A percentile compares a stretch with the other conserved stretches of the same genome.
These are phyloP conservation scores for Syzygium aromaticum DNA, from an alignment of 345 rosid species.

Conservation along the genomic window DNA sequence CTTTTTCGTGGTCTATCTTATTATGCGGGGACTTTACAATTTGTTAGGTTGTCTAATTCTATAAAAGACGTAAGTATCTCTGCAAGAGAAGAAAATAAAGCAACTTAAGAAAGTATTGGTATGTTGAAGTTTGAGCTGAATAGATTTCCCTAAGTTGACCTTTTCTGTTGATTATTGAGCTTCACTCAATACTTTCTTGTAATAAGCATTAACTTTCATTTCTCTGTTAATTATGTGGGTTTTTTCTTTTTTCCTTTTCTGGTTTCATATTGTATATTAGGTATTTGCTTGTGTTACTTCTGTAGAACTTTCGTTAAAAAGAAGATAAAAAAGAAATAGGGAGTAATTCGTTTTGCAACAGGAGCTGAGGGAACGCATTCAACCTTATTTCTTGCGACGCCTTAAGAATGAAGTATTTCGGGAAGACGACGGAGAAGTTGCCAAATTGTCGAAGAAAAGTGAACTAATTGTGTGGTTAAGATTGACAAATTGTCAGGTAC, in stretches of 20 bases:
- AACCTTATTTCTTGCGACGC: conserved; percentile 92
- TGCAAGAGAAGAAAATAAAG: background rate
- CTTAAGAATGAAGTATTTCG: conserved; percentile 78
- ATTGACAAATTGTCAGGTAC: conserved; percentile 82
- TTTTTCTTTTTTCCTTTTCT: background rate
- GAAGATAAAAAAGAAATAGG: background rate
- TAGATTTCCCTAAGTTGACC: background rate
- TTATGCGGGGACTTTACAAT: background rate
- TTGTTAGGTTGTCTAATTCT: background rate
- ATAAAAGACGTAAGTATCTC: background rate
- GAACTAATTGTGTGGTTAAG: conserved; percentile 93
- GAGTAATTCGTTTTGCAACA: conserved; percentile 8
- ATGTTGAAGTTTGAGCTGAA: background rate
- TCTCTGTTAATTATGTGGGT: background rate
- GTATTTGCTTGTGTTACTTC: background rate
- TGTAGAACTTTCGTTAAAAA: background rate
- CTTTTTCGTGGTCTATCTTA: background rate
- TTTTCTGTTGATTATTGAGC: background rate
- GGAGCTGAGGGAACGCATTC: conserved; percentile 88
- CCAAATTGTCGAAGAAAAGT: conserved; percentile 78
- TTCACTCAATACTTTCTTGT: background rate
- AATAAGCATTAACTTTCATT: background rate
- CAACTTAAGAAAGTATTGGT: background rate
- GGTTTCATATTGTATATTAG: background rate
- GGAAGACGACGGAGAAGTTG: conserved; percentile 36